Evolutionary conservation across 208 protist genomes (phyloP).

Genomic region (Leishmania tropica): DNA sequence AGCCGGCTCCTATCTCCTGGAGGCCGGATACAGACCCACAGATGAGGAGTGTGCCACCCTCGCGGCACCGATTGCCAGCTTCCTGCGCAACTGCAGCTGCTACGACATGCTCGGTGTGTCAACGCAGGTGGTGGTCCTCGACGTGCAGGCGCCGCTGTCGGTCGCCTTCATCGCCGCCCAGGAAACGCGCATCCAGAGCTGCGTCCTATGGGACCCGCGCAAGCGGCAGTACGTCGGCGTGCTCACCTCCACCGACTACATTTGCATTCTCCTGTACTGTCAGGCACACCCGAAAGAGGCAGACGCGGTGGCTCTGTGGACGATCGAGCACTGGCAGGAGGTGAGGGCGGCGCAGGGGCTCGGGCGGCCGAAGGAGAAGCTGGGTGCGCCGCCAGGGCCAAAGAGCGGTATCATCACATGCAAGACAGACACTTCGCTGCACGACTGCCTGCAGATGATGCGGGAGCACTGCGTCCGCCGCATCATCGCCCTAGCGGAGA

Average conservation of each 20-base stretch:
- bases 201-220: constrained; percentile 80
- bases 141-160: constrained; percentile 68
- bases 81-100: constrained; percentile 76
- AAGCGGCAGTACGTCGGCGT: constrained; percentile 66
- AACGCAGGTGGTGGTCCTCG: constrained; percentile 87
- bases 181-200: constrained; percentile 80
- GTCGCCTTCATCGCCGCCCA: constrained; percentile 90
- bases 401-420: constrained; percentile 54
- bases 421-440: constrained; percentile 62
- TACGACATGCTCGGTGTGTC: constrained; percentile 87
- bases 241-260: constrained; percentile 86
- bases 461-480: constrained; percentile 53
- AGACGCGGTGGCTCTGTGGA: constrained; percentile 64
- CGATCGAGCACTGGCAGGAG: constrained; percentile 63
- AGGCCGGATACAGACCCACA: constrained; percentile 58
- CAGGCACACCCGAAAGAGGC: constrained; percentile 58
- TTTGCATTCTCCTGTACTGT: constrained; percentile 87
- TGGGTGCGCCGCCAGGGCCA: background rate
- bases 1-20: constrained; percentile 31
- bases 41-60: constrained; percentile 64
- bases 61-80: constrained; percentile 58
- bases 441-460: constrained; percentile 75
- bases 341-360: constrained; percentile 32
- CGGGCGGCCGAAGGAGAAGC: constrained; percentile 23
- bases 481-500: constrained; percentile 71